Evolutionary conservation across 208 protist genomes (phyloP), one percentile per base, ranked within the genome.

Genomic region (Leishmania turanica): DNA sequence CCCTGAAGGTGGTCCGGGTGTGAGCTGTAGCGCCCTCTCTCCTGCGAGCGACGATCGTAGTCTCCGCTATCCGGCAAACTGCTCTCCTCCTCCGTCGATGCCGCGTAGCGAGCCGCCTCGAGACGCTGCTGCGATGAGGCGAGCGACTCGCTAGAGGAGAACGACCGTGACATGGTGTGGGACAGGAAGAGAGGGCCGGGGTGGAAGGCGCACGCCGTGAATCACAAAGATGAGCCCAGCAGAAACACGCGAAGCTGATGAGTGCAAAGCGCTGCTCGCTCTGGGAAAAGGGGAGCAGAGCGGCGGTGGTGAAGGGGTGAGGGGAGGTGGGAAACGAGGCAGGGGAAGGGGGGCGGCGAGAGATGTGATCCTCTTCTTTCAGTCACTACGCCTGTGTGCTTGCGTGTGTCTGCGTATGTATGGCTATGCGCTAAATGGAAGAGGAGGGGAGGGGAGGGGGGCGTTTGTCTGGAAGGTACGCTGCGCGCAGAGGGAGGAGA

Each of bases 41-140:
- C 27, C 3, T 40, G 49, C 5, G 58, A 69, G 37, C 53, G 60
- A 11, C 24, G 34, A 49, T 65, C 53, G 8, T 53, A 31, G 19
- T 54, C 64, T 4, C 54, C 69, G 68, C 60, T 58, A 1, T 56
- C 76, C 5, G 40, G 37, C 15, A 5, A 0, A 40, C 47, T 40
- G 68, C 24, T 80, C 13, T 7, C 60, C 21, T 80, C 75, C 58
- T 80, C 70, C 7, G 81, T 77, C 56, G 56, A 66, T 31, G 19
- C 49, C 7, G n/a, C 68, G 27, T 45, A 40, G 54, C 21, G 81
- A 71, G 45, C 54, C 62, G 47, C 45, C 37, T 78, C 80, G 34
- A 75, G 13, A 24, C 68, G 49, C 68, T 56, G 72, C 47, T 76
- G 47, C 3, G 81, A 84, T 37, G 81, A 84, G 60, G 80, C 81